phyloP scores from a whole-genome alignment of 1,284 basidiomycete species.

The Marasmius tenuissimus region DNA sequence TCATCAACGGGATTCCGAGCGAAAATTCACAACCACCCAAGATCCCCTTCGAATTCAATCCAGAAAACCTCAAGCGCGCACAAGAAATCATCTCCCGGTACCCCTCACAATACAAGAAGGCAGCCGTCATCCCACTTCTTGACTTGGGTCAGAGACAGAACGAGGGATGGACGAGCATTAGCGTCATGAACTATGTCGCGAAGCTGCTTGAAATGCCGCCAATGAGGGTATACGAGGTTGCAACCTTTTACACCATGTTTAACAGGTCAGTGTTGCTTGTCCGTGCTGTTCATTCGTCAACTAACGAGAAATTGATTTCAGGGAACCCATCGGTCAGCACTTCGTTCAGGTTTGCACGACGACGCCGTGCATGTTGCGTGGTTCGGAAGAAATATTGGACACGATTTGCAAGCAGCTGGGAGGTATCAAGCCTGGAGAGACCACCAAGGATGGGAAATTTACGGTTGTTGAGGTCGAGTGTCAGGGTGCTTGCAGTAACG shows the following conservation, averaged over 20 bases:
- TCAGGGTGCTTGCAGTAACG: slow-evolving; percentile 97
- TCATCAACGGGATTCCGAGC: neutral
- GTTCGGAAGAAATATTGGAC: slow-evolving; percentile 87
- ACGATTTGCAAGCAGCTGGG: slow-evolving; percentile 85
- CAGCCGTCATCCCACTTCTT: slow-evolving; percentile 94
- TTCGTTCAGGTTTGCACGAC: slow-evolving; percentile 99
- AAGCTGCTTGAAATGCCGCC: slow-evolving; percentile 91
- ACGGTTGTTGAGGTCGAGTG: slow-evolving; percentile 98
- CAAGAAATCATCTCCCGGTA: slow-evolving; percentile 91
- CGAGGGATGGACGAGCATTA: slow-evolving; percentile 98
- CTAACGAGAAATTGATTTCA: slow-evolving; percentile 27
- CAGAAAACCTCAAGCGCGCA: slow-evolving; percentile 83
- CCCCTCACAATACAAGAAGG: slow-evolving; percentile 97
- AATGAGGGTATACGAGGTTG: slow-evolving; percentile 99
- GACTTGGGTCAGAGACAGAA: slow-evolving; percentile 98
- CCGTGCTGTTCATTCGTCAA: neutral
- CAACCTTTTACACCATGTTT: slow-evolving; percentile 99
- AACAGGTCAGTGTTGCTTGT: slow-evolving; percentile 63
- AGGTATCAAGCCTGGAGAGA: slow-evolving; percentile 85
- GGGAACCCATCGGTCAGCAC: slow-evolving; percentile 92
- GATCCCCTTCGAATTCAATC: slow-evolving; percentile 89
- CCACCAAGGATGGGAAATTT: slow-evolving; percentile 95
- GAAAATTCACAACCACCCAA: slow-evolving; percentile 27
- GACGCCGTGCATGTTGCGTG: slow-evolving; percentile 96
- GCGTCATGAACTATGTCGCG: slow-evolving; percentile 98